Conservation (phyloP, 2,329 filamentous ascomycete genomes). For the Fusarium ramigenum region DNA sequence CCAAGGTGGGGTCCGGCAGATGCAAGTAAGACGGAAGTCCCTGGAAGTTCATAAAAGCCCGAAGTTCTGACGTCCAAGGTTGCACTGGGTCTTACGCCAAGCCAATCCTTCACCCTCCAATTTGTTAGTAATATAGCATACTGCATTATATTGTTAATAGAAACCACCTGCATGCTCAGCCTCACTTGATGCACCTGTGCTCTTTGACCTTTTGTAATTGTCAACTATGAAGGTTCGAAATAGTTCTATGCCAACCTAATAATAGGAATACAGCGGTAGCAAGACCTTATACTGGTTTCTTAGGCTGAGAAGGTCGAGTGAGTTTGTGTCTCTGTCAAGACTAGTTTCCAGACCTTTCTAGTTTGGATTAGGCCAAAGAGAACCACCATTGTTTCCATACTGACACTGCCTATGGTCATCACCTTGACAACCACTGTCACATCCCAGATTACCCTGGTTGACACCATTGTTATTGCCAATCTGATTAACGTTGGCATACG, state of each 20-base stretch:
- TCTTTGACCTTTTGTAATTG: neutral
- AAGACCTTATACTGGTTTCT: accelerated
- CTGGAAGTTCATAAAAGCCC: neutral
- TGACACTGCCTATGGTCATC: neutral
- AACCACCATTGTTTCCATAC: neutral
- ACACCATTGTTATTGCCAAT: neutral
- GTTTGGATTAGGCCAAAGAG: neutral
- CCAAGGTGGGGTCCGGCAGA: neutral
- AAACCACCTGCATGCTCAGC: neutral
- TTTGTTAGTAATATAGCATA: neutral
- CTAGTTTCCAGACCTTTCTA: neutral
- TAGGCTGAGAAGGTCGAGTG: accelerated
- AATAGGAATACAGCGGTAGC: accelerated
- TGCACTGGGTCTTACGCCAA: neutral
- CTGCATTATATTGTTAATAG: neutral
- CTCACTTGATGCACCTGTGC: neutral
- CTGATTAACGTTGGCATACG: neutral
- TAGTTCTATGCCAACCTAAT: accelerated
- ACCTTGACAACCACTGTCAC: neutral
- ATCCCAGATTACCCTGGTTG: neutral
- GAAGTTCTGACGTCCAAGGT: neutral
- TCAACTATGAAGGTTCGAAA: accelerated
- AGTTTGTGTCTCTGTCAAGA: neutral
- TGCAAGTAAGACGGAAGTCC: neutral
- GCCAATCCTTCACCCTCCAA: neutral